Base-by-base conservation (phyloP, 106 monocot genomes). In the Agapanthus africanus region DNA sequence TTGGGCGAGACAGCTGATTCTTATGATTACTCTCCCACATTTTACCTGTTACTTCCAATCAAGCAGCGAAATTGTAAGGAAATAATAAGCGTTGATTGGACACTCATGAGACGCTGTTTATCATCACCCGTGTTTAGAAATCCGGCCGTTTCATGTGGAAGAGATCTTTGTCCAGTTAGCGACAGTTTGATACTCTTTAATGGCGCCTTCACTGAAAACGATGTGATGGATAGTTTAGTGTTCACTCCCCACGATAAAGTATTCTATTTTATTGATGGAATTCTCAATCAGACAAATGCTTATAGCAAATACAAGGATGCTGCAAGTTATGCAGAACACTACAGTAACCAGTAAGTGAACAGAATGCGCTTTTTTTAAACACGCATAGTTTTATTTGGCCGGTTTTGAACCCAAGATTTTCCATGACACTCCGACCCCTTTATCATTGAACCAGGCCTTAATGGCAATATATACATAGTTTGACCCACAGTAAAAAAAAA, bases 1-100 rank as follows among this genome's bases (percentile, higher is more conserved):
- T 79, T 99, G 69, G 87, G 83, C 11, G 69, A 56, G 40, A 54
- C 8, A 37, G 36, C 67, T 65, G 54, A 40, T 52, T 34, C 60
- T 62, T 42, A 68, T 49, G 11, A 76, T 18, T 56, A 3, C 18
- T 77, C 52, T 8, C 81, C 69, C 63, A 82, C 77, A 2, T 90
- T 81, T 78, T 99, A 93, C 49, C 68, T 99, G 4, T 76, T 99
- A 74, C 92, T 99, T 70, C 99, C 99, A 42, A 61, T 90, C 67
- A 71, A 70, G 38, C 42, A 72, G 50, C 41, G 81, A 36, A 69
- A 11, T 37, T 66, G 54, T 68, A 69, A 61, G 37, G 56, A 68
- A 40, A 78, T 35, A 5, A 70, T 74, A 68, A n/a, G n/a, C n/a
- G 59, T 99, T 68, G 92, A 99, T 67, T 99, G 99, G 99, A 40